Percentiles rank a stretch among this genome's conserved stretches.
Evolutionary conservation across 2,329 filamentous ascomycete genomes (phyloP).

Genomic region (Fusarium setosum): DNA sequence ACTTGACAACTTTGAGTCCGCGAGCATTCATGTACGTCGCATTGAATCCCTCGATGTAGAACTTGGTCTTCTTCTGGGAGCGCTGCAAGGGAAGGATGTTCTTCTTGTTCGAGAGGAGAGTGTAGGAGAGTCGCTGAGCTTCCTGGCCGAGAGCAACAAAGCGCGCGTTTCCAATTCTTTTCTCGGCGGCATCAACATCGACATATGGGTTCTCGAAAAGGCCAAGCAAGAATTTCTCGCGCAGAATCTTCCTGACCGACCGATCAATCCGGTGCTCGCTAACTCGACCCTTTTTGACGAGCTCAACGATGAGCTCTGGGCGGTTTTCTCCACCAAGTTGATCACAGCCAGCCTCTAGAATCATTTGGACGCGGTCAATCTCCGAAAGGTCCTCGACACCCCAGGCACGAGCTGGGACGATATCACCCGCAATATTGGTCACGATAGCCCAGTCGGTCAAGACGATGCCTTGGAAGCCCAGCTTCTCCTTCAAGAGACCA

Average conservation of each 20-base stretch:
- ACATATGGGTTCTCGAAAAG: slow-evolving; percentile 63
- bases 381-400: slow-evolving; percentile 58
- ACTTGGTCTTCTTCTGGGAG: slow-evolving; percentile 8
- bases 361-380: slow-evolving; percentile 51
- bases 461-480: slow-evolving; percentile 62
- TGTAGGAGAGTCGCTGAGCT: slow-evolving; percentile 36
- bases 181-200: slow-evolving; percentile 53
- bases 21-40: slow-evolving; percentile 24
- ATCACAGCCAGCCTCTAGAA: slow-evolving; percentile 62
- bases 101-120: slow-evolving; percentile 38
- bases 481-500: slow-evolving; percentile 55
- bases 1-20: slow-evolving; percentile 45
- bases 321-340: slow-evolving; percentile 62
- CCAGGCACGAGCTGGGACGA: slow-evolving; percentile 53
- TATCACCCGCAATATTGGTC: slow-evolving; percentile 53
- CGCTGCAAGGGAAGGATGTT: slow-evolving; percentile 32
- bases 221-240: slow-evolving; percentile 63
- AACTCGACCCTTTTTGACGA: slow-evolving; percentile 50
- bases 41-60: slow-evolving; percentile 38
- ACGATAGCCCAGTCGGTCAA: slow-evolving; percentile 63
- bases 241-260: slow-evolving; percentile 57
- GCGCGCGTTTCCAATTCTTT: slow-evolving; percentile 55
- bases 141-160: slow-evolving; percentile 44
- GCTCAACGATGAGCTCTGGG: slow-evolving; percentile 58
- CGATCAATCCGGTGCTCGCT: slow-evolving; percentile 55